Base-by-base conservation (phyloP, 2,329 filamentous ascomycete genomes). In the Cytospora chrysosperma region DNA sequence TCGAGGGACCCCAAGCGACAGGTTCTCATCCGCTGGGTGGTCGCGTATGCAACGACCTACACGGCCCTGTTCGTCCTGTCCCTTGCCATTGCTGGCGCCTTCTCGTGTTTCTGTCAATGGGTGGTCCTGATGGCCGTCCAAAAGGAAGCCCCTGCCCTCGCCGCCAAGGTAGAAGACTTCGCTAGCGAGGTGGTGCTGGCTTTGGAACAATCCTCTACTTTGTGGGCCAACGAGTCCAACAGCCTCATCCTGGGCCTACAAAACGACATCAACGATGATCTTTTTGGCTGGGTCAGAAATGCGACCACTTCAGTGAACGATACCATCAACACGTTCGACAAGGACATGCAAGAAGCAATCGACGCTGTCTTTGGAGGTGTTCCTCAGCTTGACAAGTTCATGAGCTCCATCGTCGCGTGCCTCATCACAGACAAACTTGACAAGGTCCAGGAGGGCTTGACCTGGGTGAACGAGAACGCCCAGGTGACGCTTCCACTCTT, bases 401-500 rank as follows among this genome's bases (percentile, higher is more conserved):
- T 97, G 71, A 82, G 87, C 71, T 89, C 91, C 51, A 86, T 97
- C 37, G 83, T 97, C 67, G 85, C 91, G 72, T 98, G 95, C 72
- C 82, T 98, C n/a, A 86, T 98, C 68, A 87, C 89, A 9, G 82
- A 96, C 72, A 98, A 98, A 79, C 83, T 98, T 67, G 87, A 91
- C 68, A 85, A 88, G 26, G 86, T 99, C 68, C 87, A 98, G 74
- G 89, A 90, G 72, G 95, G 90, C 15, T 82, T 98, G n/a, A 96
- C 91, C 0, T 99, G 94, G 94, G 90, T 97, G 13, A 86, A 91
- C 70, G 89, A 98, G 69, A 81, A 98, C 73, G 92, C 95, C 4
- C 85, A 95, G 66, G 84, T 99, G 69, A 80, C 86, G 65, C 89
- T 99, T 69, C 95, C 95, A 0, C 77, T 85, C 59, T 87, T 98